These are phyloP conservation scores for Metarhizium brunneum DNA, from an alignment of 2,329 filamentous ascomycete genomes.

Conservation along the genomic window DNA sequence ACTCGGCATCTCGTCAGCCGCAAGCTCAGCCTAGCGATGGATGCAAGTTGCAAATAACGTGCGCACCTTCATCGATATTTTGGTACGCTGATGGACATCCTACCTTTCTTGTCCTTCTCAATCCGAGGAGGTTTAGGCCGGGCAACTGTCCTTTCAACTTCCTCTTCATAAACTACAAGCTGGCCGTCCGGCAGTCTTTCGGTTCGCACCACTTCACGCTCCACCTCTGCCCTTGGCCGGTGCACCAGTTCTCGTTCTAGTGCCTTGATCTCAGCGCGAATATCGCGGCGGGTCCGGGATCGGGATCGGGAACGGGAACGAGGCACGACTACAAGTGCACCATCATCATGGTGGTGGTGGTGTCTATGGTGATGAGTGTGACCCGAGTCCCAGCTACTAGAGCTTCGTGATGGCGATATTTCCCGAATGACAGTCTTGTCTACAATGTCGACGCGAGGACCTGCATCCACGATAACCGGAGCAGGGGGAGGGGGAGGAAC, in stretches of 20 bases:
- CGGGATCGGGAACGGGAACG: conserved; percentile 32
- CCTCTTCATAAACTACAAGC: conserved; percentile 54
- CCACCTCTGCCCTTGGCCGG: conserved; percentile 26
- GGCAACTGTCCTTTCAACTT: conserved; percentile 46
- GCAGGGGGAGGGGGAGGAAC: conserved; percentile 4
- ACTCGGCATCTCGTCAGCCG: conserved; percentile 22
- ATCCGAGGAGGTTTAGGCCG: conserved; percentile 54
- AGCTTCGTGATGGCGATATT: conserved; percentile 35
- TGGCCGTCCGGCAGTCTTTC: conserved; percentile 51
- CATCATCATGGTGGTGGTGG: conserved; percentile 15
- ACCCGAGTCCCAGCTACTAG: conserved; percentile 22
- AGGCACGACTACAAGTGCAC: conserved; percentile 29
- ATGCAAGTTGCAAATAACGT: conserved; percentile 13
- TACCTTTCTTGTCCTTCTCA: conserved; percentile 92
- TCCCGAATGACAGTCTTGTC: conserved; percentile 41
- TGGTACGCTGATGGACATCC: conserved; percentile 77
- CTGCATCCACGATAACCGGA: conserved; percentile 24
- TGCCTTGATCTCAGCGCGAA: conserved; percentile 62
- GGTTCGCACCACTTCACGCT: conserved; percentile 45
- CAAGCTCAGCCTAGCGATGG: conserved; percentile 10
- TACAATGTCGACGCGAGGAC: conserved; percentile 29
- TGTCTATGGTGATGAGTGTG: conserved; percentile 21
- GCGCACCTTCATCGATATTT: conserved; percentile 53
- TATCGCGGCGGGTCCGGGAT: conserved; percentile 48
- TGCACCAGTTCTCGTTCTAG: conserved; percentile 47